phyloP scores from a whole-genome alignment of 805 yeast species.

The Cyberlindnera maritima region DNA sequence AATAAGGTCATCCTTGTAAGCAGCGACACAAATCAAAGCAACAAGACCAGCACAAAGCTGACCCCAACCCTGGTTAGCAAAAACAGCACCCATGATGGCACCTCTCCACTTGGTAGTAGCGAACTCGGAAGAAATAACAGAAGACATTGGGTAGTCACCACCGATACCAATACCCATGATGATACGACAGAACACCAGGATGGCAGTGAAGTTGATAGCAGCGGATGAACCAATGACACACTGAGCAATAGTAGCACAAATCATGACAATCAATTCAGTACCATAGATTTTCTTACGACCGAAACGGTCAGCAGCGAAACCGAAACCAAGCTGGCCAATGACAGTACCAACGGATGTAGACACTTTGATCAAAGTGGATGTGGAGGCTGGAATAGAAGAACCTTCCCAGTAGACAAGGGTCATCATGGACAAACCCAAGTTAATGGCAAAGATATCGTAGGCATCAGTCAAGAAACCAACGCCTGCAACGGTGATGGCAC shows the following conservation, averaged over 20 bases:
- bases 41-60: slow-evolving; percentile 86
- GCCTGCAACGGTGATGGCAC: slow-evolving; percentile 85
- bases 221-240: slow-evolving; percentile 70
- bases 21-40: slow-evolving; percentile 72
- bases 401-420: slow-evolving; percentile 69
- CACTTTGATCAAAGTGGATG: slow-evolving; percentile 74
- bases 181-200: slow-evolving; percentile 75
- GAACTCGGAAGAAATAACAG: slow-evolving; percentile 90
- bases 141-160: slow-evolving; percentile 93
- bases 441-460: slow-evolving; percentile 89
- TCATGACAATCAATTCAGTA: slow-evolving; percentile 80
- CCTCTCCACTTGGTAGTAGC: slow-evolving; percentile 97
- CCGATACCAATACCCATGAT: slow-evolving; percentile 96
- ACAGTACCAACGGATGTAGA: slow-evolving; percentile 94
- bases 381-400: slow-evolving; percentile 57
- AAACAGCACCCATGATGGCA: slow-evolving; percentile 95
- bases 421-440: slow-evolving; percentile 78
- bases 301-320: slow-evolving; percentile 72
- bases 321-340: slow-evolving; percentile 85
- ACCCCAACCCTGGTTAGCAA: slow-evolving; percentile 97
- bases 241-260: slow-evolving; percentile 74
- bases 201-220: slow-evolving; percentile 70
- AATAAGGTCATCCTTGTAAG: slow-evolving; percentile 62
- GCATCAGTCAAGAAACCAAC: slow-evolving; percentile 93
- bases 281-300: slow-evolving; percentile 92